Evolutionary conservation across 805 yeast species (phyloP).

Genomic region (Kockiozyma suomiensis): DNA sequence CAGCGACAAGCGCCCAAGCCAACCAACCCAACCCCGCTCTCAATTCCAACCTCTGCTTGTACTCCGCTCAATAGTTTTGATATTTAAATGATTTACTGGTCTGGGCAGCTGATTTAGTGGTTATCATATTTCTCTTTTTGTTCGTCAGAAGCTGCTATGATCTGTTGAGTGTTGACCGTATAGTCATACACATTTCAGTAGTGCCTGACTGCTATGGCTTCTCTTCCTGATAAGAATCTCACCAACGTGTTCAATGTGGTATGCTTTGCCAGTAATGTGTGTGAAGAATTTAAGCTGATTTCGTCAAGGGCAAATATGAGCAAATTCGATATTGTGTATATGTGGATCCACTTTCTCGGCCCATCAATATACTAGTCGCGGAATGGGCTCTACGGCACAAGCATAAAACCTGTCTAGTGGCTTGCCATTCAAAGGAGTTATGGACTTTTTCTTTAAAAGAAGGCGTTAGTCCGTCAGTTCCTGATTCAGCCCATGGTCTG

Average conservation of each 20-base stretch:
- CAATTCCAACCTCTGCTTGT: neutral
- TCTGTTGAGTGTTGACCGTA: neutral
- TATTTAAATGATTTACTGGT: too few relatives aligned
- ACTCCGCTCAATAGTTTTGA: neutral
- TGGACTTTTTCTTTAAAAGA: slow-evolving; percentile 33
- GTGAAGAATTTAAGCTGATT: neutral
- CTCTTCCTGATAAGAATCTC: slow-evolving; percentile 25
- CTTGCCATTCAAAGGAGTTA: slow-evolving; percentile 28
- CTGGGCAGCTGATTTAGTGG: neutral
- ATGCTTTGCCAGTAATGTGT: neutral
- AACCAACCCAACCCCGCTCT: neutral
- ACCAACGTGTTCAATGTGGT: slow-evolving; percentile 31
- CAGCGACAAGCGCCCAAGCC: neutral
- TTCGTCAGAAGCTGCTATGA: neutral
- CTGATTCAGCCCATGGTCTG: slow-evolving; percentile 27
- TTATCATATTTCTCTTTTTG: too few relatives aligned
- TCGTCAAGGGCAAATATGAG: slow-evolving; percentile 22
- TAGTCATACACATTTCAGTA: neutral
- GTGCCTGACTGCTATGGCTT: slow-evolving; percentile 7
- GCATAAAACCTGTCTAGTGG: slow-evolving; percentile 20
- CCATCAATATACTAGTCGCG: slow-evolving; percentile 25
- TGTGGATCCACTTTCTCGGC: slow-evolving; percentile 31
- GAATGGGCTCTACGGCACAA: slow-evolving; percentile 31
- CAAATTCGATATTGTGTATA: slow-evolving; percentile 32
- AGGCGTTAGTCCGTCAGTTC: slow-evolving; percentile 16